Percentiles rank a stretch among this genome's conserved stretches.
Evolutionary conservation across 805 yeast genomes (phyloP).

Genomic region (Suhomyces sp.): DNA sequence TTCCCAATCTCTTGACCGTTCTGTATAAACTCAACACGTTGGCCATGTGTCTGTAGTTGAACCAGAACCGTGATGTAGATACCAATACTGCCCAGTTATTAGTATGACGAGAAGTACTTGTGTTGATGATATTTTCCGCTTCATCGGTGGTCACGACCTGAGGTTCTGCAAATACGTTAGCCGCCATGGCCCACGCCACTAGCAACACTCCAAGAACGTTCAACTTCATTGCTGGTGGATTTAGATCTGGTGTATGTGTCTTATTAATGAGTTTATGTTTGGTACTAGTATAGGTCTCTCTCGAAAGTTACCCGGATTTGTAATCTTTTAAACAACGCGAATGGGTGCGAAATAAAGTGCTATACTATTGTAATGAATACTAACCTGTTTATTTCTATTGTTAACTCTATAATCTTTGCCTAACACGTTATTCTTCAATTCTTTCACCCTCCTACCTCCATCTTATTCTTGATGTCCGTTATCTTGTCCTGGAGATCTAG

Average conservation of each 20-base stretch:
- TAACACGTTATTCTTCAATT: too few relatives aligned
- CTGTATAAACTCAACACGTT: constrained; percentile 91
- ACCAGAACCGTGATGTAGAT: constrained; percentile 97
- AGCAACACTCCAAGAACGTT: neutral
- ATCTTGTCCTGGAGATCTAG: neutral
- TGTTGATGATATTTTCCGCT: constrained; percentile 22
- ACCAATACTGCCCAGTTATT: constrained; percentile 86
- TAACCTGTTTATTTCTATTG: too few relatives aligned
- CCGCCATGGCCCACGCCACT: neutral
- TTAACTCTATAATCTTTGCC: too few relatives aligned
- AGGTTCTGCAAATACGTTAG: constrained; percentile 9
- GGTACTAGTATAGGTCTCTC: too few relatives aligned
- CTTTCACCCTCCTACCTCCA: too few relatives aligned
- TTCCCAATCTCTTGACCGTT: constrained; percentile 92
- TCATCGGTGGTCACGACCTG: constrained; percentile 15
- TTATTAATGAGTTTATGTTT: too few relatives aligned
- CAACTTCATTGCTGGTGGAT: constrained; percentile 1
- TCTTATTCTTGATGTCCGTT: neutral
- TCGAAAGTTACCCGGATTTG: too few relatives aligned
- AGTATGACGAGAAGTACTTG: constrained; percentile 49
- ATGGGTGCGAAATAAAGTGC: too few relatives aligned
- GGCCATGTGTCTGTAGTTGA: constrained; percentile 97
- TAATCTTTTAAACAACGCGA: too few relatives aligned
- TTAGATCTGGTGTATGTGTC: neutral
- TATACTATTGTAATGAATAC: too few relatives aligned